Base-by-base conservation (phyloP, 495 filamentous ascomycete species). In the Daldinia concentrica region DNA sequence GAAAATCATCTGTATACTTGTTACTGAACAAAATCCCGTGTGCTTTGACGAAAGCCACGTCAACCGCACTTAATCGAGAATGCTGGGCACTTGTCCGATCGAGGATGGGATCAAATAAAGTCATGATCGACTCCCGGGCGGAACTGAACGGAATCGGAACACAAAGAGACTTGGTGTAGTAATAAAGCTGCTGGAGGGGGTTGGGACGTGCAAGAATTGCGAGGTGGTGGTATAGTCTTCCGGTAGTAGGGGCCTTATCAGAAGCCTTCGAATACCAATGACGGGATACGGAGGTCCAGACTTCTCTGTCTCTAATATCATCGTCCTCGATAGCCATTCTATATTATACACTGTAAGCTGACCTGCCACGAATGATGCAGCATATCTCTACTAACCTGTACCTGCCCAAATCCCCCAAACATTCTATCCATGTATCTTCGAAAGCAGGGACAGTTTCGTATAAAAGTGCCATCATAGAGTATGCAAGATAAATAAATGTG, bases 371-470 rank as follows among this genome's bases (percentile, higher is more conserved):
- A 41, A 30, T 52, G 19, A 27, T 4, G 3, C 24, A 0, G 17
- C 41, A 17, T 32, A 15, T 3, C 7, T 67, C 17, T 19, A 76
- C 60, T 70, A 29, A 77, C 74, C 78, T 64, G 24, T 79, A 81
- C 64, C 78, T 78, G 1, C 87, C 90, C 2, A 93, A 74, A 79
- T 94, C 91, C 0, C 92, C 92, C 0, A 95, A 79, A 73, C 91
- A 94, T 62, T 96, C 93, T 26, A 95, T 90, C 93, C 93, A 96
- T 0, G 90, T 94, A 62, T 92, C 90, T 56, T 89, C 84, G 66
- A 92, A 94, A 0, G 82, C 78, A 0, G 89, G 85, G 0, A 93
- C 89, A 0, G 89, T 92, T 72, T 93, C 91, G 57, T 90, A 84
- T 1, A 94, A 34, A 1, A 80, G 62, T 0, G 91, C 88, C 84